A percentile compares a stretch with the other conserved stretches of the same genome.
Evolutionary conservation across 805 yeast genomes (phyloP).

Genomic region (Tetrapisispora phaffii): DNA sequence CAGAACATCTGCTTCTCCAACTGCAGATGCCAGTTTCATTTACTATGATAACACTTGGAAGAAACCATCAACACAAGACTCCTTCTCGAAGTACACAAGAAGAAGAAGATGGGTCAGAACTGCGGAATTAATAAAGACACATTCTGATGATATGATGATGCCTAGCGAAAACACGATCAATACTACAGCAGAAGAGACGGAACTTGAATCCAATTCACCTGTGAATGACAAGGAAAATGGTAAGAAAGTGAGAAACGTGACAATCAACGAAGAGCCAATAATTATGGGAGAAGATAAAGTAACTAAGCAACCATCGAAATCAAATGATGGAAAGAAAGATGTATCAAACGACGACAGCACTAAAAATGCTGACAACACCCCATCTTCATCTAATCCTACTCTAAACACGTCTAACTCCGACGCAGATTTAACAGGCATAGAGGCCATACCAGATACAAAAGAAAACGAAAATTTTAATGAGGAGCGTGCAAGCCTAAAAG

Average conservation of each 20-base stretch:
- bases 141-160: constrained; percentile 2
- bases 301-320: neutral
- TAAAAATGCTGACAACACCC: neutral
- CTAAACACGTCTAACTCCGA: neutral
- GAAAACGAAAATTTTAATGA: neutral
- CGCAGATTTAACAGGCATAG: neutral
- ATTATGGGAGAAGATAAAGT: constrained; percentile 1
- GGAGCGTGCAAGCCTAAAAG: neutral
- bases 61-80: constrained; percentile 76
- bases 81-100: constrained; percentile 84
- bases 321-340: too few species aligned
- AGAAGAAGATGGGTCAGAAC: constrained; percentile 94
- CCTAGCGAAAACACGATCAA: neutral
- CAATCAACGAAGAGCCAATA: constrained; percentile 4
- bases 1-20: constrained; percentile 52
- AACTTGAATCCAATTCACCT: neutral
- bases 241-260: constrained; percentile 1
- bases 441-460: neutral
- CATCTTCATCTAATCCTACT: neutral
- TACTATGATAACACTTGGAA: constrained; percentile 94
- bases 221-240: neutral
- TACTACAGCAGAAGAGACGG: neutral
- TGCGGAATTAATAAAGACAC: constrained; percentile 58
- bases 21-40: constrained; percentile 73
- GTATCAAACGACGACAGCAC: neutral